A percentile compares a stretch with the other conserved stretches of the same genome.
phyloP scores from a whole-genome alignment of 1,284 basidiomycete genomes.

The Cystobasidium slooffiae region DNA sequence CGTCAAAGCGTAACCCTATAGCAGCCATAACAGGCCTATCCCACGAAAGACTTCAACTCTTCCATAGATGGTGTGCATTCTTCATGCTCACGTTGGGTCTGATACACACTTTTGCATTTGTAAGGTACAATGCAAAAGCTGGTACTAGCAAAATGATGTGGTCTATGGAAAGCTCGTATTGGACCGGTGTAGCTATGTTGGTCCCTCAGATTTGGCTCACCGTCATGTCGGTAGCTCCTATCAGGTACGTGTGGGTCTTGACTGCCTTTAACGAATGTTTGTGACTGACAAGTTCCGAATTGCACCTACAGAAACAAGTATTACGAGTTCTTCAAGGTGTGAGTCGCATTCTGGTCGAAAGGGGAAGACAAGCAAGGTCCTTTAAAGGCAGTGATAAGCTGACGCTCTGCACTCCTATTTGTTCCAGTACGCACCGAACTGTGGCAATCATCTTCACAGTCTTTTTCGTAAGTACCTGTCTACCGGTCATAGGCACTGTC shows the following conservation, averaged over 20 bases:
- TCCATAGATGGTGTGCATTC: constrained; percentile 33
- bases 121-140: constrained; percentile 7
- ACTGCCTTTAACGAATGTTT: background rate
- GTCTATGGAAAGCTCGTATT: constrained; percentile 11
- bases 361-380: background rate
- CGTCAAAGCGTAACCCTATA: constrained; percentile 35
- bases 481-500: background rate
- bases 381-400: background rate
- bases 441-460: constrained; percentile 32
- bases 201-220: constrained; percentile 40
- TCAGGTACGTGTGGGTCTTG: constrained; percentile 5
- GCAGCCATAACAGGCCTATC: constrained; percentile 22
- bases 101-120: constrained; percentile 40
- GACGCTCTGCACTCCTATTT: background rate
- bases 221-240: constrained; percentile 29
- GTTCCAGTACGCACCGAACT: constrained; percentile 10
- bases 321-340: constrained; percentile 45
- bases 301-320: constrained; percentile 18
- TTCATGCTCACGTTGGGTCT: constrained; percentile 37
- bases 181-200: constrained; percentile 38
- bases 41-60: constrained; percentile 34
- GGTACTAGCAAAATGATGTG: constrained; percentile 26
- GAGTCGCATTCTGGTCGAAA: background rate
- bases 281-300: background rate
- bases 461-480: constrained; percentile 17